Base-by-base conservation (phyloP, 2,329 filamentous ascomycete genomes). In the Epichloe gansuensis region DNA sequence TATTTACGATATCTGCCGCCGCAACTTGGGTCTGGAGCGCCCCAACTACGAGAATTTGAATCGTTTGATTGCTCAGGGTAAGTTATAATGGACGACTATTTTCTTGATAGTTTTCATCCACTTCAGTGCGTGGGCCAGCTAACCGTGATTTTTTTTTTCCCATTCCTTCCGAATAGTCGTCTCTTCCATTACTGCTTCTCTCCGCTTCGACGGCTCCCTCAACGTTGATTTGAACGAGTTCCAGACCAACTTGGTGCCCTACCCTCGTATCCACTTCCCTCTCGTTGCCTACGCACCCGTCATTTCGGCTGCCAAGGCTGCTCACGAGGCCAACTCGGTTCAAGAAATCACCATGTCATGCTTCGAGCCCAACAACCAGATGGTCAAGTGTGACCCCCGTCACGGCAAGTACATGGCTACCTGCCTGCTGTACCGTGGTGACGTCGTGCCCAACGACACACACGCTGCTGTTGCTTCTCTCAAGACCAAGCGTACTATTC, bases 321-420 rank as follows among this genome's bases (percentile, higher is more conserved):
- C 89, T 54, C 91, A 98, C 78, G 91, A 98, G 80, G 84, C 90
- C 78, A 95, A 96, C 84, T 93, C 88, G 31, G 91, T 97, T 60
- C 86, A 89, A 74, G 93, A 97, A 79, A 96, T 97, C 78, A 94
- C 89, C 73, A 94, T 91, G 84, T 88, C 88, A 60, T 97, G 91
- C 85, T 98, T 98, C 77, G 91, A 98, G 82, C 89, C 91, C 64
- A 87, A 96, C 84, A 96, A 95, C 84, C 91, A 98, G 85, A 98
- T 98, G 91, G 91, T 98, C 71, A 95, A 95, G 81, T 98, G 91
- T 69, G 93, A 98, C 71, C 91, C 91, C 63, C 89, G 90, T 67
- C 90, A 94, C 72, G 91, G 91, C 74, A 98, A 98, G 81, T 98
- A 98, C 82, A 98, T 98, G 91, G 91, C 91, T 59, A 96, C 90